Evolutionary conservation across 352 stramenopile species (phyloP).

Genomic region (Pythium sukuiense): DNA sequence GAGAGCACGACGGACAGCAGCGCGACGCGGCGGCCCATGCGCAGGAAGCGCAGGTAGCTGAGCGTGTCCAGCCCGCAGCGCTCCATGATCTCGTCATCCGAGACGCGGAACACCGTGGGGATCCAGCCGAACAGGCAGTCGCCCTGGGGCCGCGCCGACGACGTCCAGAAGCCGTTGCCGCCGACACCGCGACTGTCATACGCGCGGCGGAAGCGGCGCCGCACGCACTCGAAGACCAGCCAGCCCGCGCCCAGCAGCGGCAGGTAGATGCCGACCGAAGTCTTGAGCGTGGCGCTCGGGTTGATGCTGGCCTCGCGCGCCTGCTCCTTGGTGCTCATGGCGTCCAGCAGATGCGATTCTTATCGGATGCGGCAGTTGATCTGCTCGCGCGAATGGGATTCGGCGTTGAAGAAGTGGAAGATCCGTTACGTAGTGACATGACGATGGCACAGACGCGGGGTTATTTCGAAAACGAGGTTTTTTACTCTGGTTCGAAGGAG

Average conservation of each 20-base stretch:
- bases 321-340: not conserved
- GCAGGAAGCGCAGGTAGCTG: conserved; percentile 69
- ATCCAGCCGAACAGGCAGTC: conserved; percentile 57
- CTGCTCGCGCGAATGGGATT: not conserved
- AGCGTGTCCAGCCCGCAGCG: conserved; percentile 76
- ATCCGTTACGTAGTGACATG: conserved; percentile 13
- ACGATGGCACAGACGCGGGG: conserved; percentile 6
- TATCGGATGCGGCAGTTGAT: not conserved
- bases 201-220: conserved; percentile 45
- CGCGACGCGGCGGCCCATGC: conserved; percentile 65
- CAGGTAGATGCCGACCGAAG: conserved; percentile 67
- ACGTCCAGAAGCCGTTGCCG: conserved; percentile 35
- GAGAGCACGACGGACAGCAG: conserved; percentile 62
- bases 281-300: conserved; percentile 69
- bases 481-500: not conserved
- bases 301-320: conserved; percentile 49
- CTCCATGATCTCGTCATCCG: conserved; percentile 68
- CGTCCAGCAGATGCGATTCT: not conserved
- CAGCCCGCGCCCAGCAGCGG: conserved; percentile 45
- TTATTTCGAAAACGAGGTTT: conserved; percentile 16
- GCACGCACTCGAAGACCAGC: conserved; percentile 63
- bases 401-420: conserved; percentile 5
- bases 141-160: conserved; percentile 1
- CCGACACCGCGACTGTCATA: conserved; percentile 53
- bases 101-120: conserved; percentile 33